Percentiles rank a stretch among this genome's conserved stretches.
Evolutionary conservation across 2,329 filamentous ascomycete genomes (phyloP).

Genomic region (Phyllosticta capitalensis): DNA sequence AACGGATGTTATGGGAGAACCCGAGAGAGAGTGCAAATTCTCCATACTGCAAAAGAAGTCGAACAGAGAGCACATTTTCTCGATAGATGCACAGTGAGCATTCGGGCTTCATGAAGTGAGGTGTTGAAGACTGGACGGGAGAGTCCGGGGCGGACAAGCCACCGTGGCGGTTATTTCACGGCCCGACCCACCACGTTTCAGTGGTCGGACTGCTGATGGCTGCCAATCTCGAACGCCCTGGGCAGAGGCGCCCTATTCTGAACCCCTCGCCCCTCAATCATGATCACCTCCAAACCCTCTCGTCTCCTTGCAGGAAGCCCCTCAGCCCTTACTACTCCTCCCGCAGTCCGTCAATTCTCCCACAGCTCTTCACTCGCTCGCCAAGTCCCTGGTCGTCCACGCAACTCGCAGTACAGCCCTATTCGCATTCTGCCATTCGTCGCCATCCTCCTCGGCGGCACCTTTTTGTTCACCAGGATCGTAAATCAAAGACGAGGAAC

Average conservation of each 20-base stretch:
- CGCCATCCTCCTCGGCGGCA: conserved; percentile 38
- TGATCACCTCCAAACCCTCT: conserved; percentile 20
- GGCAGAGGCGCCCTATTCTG: conserved; percentile 1
- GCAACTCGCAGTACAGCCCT: conserved; percentile 28
- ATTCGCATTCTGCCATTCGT: conserved; percentile 37
- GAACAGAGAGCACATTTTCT: too few species aligned
- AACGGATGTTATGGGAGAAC: too few species aligned
- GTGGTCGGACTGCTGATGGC: neutral
- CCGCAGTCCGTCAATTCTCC: conserved; percentile 18
- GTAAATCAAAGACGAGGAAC: conserved; percentile 35
- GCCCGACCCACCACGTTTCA: neutral
- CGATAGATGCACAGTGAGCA: neutral
- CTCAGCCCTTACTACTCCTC: conserved; percentile 7
- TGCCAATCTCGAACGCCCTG: neutral
- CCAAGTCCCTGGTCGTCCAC: conserved; percentile 9
- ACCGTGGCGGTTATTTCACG: neutral
- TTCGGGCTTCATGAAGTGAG: neutral
- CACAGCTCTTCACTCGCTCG: conserved; percentile 15
- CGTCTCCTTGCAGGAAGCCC: conserved; percentile 10
- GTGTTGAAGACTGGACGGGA: neutral
- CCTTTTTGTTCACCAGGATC: conserved; percentile 37
- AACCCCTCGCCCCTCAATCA: conserved; percentile 13
- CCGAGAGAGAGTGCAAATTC: too few species aligned
- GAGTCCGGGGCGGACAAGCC: neutral
- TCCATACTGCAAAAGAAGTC: too few species aligned